Evolutionary conservation across 495 filamentous ascomycete genomes (phyloP).

Genomic region (Penicillium roqueforti): DNA sequence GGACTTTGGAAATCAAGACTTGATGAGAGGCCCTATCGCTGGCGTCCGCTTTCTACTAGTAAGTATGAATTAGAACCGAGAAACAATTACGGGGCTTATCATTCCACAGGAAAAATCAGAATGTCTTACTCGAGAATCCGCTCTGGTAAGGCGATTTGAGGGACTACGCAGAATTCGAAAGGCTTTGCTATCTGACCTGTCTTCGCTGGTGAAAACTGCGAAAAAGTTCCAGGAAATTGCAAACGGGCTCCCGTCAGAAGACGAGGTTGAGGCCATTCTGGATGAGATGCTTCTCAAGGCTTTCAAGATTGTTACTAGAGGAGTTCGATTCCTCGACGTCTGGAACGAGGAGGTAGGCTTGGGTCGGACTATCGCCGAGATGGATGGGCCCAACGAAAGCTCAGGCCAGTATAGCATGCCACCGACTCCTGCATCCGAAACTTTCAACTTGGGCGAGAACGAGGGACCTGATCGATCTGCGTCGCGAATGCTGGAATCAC

Average conservation of each 20-base stretch:
- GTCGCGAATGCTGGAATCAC: constrained; percentile 15
- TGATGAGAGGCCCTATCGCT: constrained; percentile 87
- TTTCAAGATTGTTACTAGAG: constrained; percentile 88
- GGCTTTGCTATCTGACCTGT: constrained; percentile 81
- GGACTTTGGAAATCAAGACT: constrained; percentile 80
- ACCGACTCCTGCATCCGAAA: constrained; percentile 68
- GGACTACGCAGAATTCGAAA: constrained; percentile 79
- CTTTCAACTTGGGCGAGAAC: constrained; percentile 24
- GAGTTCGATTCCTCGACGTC: constrained; percentile 87
- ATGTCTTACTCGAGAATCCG: constrained; percentile 78
- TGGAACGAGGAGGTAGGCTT: constrained; percentile 71
- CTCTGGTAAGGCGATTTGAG: constrained; percentile 67
- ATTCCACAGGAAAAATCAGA: constrained; percentile 70
- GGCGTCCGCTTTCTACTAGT: constrained; percentile 88
- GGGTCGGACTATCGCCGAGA: constrained; percentile 59
- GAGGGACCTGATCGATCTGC: constrained; percentile 31
- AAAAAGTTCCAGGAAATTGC: constrained; percentile 72
- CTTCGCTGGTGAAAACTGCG: constrained; percentile 78
- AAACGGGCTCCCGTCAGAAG: constrained; percentile 43
- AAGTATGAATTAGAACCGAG: constrained; percentile 32
- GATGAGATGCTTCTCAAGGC: constrained; percentile 92
- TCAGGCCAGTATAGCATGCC: constrained; percentile 45
- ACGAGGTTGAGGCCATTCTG: constrained; percentile 68
- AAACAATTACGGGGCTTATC: neutral
- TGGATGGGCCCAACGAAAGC: constrained; percentile 36